A percentile compares a stretch with the other conserved stretches of the same genome.
phyloP scores from a whole-genome alignment of 1,284 basidiomycete genomes.

The Limonomyces culmigenus region DNA sequence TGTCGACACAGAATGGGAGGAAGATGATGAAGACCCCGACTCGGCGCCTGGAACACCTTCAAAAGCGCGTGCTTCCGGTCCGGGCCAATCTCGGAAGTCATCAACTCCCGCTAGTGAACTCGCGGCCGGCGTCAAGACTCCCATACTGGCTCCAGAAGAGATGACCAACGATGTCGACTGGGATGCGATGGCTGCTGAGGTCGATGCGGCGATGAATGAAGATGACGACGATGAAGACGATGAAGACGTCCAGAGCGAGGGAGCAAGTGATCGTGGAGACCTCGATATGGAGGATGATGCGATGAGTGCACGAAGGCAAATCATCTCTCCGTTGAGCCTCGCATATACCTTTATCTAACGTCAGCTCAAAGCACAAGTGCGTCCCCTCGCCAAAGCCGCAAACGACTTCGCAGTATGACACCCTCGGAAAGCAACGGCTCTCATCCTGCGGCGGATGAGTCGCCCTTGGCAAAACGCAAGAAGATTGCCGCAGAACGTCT shows the following conservation, averaged over 20 bases:
- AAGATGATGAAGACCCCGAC: conserved; percentile 13
- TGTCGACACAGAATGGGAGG: conserved; percentile 46
- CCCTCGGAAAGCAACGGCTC: conserved; percentile 36
- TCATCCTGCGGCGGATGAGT: conserved; percentile 22
- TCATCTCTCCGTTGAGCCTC: conserved; percentile 1
- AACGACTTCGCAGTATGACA: conserved; percentile 53
- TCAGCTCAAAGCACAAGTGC: conserved; percentile 24
- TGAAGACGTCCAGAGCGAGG: conserved; percentile 17
- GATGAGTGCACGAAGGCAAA: conserved; percentile 27
- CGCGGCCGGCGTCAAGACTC: too few relatives aligned
- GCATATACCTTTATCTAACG: conserved; percentile 3
- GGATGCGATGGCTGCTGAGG: conserved; percentile 70
- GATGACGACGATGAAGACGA: too few relatives aligned
- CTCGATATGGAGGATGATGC: conserved; percentile 29
- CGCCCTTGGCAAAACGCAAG: conserved; percentile 64
- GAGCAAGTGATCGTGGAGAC: conserved; percentile 21
- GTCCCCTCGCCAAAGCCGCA: conserved; percentile 34
- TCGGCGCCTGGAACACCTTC: too few relatives aligned
- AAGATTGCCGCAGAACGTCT: conserved; percentile 43
- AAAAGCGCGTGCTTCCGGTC: too few relatives aligned
- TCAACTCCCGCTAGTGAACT: too few relatives aligned
- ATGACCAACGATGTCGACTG: conserved; percentile 46
- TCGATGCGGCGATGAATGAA: conserved; percentile 76
- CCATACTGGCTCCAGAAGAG: conserved; percentile 9
- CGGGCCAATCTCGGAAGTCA: too few relatives aligned